Conservation (phyloP, 495 filamentous ascomycete genomes). For the Neurospora sp. region DNA sequence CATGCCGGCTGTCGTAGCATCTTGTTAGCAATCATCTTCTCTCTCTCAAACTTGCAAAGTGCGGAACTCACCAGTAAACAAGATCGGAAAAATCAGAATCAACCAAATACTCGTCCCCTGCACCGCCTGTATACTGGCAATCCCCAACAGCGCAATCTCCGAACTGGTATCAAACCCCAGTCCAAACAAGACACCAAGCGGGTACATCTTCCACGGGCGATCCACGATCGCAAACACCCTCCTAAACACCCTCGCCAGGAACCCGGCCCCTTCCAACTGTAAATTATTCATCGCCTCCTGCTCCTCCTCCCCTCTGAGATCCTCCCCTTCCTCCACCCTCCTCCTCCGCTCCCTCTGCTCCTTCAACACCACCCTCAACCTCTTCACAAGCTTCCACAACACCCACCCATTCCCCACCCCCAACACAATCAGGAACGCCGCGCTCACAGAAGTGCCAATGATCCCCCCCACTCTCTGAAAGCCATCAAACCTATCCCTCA, state of each 20-base stretch:
- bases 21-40: constrained; percentile 3
- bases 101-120: constrained; percentile 87
- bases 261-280: constrained; percentile 66
- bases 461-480: constrained; percentile 81
- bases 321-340: constrained; percentile 7
- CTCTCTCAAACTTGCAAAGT: background rate
- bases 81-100: constrained; percentile 80
- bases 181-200: constrained; percentile 81
- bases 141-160: constrained; percentile 86
- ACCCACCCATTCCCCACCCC: constrained; percentile 84
- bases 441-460: constrained; percentile 74
- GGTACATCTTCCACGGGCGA: constrained; percentile 96
- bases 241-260: constrained; percentile 60
- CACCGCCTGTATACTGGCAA: constrained; percentile 74
- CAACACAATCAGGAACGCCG: constrained; percentile 70
- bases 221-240: constrained; percentile 77
- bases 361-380: constrained; percentile 51
- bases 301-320: constrained; percentile 8
- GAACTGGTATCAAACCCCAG: constrained; percentile 93
- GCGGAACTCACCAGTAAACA: constrained; percentile 65
- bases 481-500: constrained; percentile 65
- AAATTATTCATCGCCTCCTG: constrained; percentile 47
- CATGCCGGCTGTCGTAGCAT: constrained; percentile 58
- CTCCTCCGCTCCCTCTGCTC: constrained; percentile 17
- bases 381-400: constrained; percentile 57